phyloP scores from a whole-genome alignment of 306 rosid species.

The Malus orientalis region DNA sequence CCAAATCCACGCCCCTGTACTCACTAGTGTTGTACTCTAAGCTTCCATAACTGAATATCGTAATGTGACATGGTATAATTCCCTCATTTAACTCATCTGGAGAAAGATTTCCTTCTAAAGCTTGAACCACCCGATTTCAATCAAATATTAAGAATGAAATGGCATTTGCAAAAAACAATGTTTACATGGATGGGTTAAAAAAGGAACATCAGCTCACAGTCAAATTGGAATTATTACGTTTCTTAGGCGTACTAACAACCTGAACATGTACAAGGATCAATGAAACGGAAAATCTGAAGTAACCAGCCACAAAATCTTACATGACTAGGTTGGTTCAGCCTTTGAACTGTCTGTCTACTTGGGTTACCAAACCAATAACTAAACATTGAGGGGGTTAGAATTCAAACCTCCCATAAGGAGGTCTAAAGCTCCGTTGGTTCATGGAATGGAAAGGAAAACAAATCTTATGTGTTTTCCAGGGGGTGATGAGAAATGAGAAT shows the following conservation, averaged over 20 bases:
- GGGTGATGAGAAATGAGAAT: too few species aligned
- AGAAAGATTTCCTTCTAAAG: conserved; percentile 32
- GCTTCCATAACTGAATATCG: background rate
- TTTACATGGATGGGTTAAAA: background rate
- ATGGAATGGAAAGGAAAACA: background rate
- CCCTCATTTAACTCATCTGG: conserved; percentile 24
- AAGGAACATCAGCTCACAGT: background rate
- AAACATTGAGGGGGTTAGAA: background rate
- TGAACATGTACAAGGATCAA: background rate
- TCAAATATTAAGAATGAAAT: background rate
- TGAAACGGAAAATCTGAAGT: background rate
- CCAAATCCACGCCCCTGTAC: too few species aligned
- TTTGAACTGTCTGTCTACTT: background rate
- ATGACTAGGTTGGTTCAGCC: background rate
- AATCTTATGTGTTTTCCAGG: background rate
- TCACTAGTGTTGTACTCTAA: too few species aligned
- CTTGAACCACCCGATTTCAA: conserved; percentile 30
- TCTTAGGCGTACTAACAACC: background rate
- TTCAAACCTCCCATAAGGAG: background rate
- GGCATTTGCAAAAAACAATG: background rate
- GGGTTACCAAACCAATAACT: background rate
- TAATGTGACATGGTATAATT: conserved; percentile 25
- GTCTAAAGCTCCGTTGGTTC: background rate
- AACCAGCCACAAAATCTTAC: background rate
- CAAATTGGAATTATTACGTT: background rate